Percentiles rank a stretch among this genome's conserved stretches.
Conservation (phyloP, 768 basidiomycete species). For the Austroboletus eburneus region DNA sequence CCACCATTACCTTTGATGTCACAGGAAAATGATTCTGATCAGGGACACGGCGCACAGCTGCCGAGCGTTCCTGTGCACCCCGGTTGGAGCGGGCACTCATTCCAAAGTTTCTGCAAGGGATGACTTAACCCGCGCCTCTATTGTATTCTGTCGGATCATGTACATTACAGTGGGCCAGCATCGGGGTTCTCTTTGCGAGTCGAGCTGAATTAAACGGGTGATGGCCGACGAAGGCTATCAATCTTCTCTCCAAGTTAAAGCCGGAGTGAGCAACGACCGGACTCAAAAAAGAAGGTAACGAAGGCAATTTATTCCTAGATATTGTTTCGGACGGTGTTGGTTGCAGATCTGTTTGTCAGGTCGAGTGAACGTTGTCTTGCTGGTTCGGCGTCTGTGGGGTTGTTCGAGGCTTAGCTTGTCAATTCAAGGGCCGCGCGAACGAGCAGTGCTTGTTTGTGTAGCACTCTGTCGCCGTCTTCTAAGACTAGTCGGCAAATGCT, state of each 20-base stretch:
- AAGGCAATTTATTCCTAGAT: conserved; percentile 1
- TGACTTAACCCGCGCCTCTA: no score
- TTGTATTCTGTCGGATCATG: no score
- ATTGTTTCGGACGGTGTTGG: conserved; percentile 22
- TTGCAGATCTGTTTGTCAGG: conserved; percentile 16
- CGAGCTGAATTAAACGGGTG: background rate
- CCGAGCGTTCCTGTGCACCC: background rate
- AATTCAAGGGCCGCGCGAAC: conserved; percentile 6
- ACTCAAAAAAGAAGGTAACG: conserved; percentile 18
- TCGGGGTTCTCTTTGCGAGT: conserved; percentile 16
- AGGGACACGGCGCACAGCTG: background rate
- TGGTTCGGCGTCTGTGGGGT: background rate
- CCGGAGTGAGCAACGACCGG: background rate
- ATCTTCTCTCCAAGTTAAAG: conserved; percentile 18
- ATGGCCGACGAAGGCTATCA: conserved; percentile 25
- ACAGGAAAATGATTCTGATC: background rate
- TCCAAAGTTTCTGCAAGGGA: background rate
- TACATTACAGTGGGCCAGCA: no score
- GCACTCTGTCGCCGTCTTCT: conserved; percentile 13
- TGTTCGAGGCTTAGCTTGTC: conserved; percentile 6
- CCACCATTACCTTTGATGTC: background rate
- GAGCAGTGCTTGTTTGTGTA: conserved; percentile 16
- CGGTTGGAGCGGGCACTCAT: background rate
- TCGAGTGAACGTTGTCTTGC: background rate
- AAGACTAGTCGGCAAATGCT: conserved; percentile 1